A percentile compares a stretch with the other conserved stretches of the same genome.
Evolutionary conservation across 2,329 filamentous ascomycete genomes (phyloP).

Genomic region (Chaetothyriales sp.): DNA sequence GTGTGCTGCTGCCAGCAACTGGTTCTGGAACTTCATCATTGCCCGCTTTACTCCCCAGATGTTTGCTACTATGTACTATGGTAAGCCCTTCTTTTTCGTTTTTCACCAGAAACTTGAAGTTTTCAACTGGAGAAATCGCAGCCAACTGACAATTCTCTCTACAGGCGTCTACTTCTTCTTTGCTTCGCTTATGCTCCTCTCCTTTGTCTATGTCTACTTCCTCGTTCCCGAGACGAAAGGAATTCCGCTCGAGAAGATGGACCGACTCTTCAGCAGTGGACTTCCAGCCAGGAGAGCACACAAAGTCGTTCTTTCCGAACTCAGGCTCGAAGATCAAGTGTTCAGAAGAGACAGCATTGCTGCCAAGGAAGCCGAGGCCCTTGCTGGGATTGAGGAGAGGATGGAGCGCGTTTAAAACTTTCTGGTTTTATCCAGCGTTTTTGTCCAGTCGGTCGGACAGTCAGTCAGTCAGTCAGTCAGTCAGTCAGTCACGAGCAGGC

Average conservation of each 20-base stretch:
- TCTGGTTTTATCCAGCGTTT: too few species aligned
- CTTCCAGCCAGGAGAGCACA: constrained; percentile 24
- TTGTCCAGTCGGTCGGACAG: too few species aligned
- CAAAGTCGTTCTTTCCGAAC: constrained; percentile 20
- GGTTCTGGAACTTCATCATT: constrained; percentile 58
- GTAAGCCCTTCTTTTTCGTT: constrained; percentile 6
- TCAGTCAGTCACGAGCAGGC: too few species aligned
- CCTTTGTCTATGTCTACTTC: constrained; percentile 46
- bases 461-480: too few species aligned
- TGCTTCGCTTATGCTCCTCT: constrained; percentile 44
- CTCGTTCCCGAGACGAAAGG: constrained; percentile 52
- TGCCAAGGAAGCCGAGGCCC: constrained; percentile 8
- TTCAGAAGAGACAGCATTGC: constrained; percentile 19
- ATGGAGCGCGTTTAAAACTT: constrained; percentile 12
- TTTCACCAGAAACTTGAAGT: too few species aligned
- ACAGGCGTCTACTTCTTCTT: constrained; percentile 55
- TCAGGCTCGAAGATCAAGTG: constrained; percentile 23
- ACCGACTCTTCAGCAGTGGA: constrained; percentile 41
- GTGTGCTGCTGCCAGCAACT: constrained; percentile 55
- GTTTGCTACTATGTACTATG: constrained; percentile 32
- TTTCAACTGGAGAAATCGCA: constrained; percentile 6
- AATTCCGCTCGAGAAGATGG: constrained; percentile 50
- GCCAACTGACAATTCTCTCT: constrained; percentile 13
- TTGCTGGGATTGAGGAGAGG: constrained; percentile 16
- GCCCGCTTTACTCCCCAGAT: constrained; percentile 39